Evolutionary conservation across 164 flowering plant genomes (phyloP).

Genomic region (Tetracentron sinense): DNA sequence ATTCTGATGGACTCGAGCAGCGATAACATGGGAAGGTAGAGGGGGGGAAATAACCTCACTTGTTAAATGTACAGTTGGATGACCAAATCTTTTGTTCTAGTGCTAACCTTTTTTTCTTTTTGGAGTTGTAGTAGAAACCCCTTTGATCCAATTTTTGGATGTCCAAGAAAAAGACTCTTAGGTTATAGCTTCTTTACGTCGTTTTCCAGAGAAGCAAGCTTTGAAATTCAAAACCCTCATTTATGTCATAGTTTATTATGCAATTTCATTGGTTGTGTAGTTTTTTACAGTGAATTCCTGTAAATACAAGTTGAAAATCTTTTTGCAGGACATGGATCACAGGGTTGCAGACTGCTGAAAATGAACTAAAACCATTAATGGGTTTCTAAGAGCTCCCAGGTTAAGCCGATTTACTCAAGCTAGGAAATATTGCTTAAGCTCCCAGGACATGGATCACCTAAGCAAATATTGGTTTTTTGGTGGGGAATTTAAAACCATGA

Average conservation of each 20-base stretch:
- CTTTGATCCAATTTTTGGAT: slow-evolving; percentile 17
- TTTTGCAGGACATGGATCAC: slow-evolving; percentile 15
- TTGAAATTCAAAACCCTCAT: neutral
- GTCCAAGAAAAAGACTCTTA: neutral
- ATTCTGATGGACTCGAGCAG: slow-evolving; percentile 64
- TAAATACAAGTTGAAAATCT: slow-evolving; percentile 8
- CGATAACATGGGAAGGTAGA: slow-evolving; percentile 44
- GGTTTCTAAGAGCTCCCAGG: too few species aligned
- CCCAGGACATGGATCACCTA: too few species aligned
- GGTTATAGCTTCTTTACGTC: neutral
- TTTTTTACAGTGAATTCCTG: neutral
- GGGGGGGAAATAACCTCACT: slow-evolving; percentile 10
- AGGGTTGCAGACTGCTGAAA: slow-evolving; percentile 13
- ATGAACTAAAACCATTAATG: too few species aligned
- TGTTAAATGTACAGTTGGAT: slow-evolving; percentile 25
- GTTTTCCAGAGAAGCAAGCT: neutral
- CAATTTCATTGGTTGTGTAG: slow-evolving; percentile 7
- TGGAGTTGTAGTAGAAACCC: slow-evolving; percentile 8
- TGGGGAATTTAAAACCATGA: too few species aligned
- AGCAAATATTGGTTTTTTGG: too few species aligned
- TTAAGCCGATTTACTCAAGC: too few species aligned
- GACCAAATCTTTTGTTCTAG: slow-evolving; percentile 19
- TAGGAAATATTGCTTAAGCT: too few species aligned
- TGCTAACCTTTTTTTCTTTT: slow-evolving; percentile 19
- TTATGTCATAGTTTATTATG: neutral